Evolutionary conservation across 2,329 filamentous ascomycete species (phyloP).

Genomic region (Botryotinia convoluta): DNA sequence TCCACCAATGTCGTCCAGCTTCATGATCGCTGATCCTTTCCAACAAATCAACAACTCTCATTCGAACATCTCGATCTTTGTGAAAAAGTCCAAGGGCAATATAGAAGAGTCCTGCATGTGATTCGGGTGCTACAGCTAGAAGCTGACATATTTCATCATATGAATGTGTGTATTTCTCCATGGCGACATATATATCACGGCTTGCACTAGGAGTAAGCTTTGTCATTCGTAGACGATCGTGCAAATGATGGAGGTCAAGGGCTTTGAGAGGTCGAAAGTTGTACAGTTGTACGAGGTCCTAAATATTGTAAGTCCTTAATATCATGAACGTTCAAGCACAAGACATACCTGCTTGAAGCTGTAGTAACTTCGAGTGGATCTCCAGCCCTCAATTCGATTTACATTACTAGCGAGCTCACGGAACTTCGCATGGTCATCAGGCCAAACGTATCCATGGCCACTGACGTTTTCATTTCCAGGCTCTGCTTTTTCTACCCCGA

Average conservation of each 20-base stretch:
- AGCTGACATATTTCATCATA: conserved; percentile 86
- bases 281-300: conserved; percentile 66
- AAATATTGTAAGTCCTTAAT: conserved; percentile 38
- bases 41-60: conserved; percentile 74
- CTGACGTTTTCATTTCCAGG: conserved; percentile 56
- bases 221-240: conserved; percentile 83
- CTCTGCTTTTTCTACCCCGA: conserved; percentile 72
- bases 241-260: conserved; percentile 87
- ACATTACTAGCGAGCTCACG: conserved; percentile 89
- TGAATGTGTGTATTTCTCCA: conserved; percentile 70
- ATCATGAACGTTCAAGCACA: not conserved
- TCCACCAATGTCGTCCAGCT: conserved; percentile 92
- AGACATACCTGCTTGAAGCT: conserved; percentile 77
- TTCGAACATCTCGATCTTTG: conserved; percentile 74
- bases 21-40: conserved; percentile 83
- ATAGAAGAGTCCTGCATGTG: conserved; percentile 86
- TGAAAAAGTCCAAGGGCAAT: conserved; percentile 89
- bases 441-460: conserved; percentile 95
- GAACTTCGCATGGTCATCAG: conserved; percentile 74
- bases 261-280: conserved; percentile 67
- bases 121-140: conserved; percentile 78
- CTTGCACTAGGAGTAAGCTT: conserved; percentile 74
- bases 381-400: conserved; percentile 92
- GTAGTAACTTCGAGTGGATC: conserved; percentile 92
- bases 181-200: conserved; percentile 79